These are phyloP conservation scores for Russula dissimulans DNA, from an alignment of 768 basidiomycete species.

Conservation along the genomic window DNA sequence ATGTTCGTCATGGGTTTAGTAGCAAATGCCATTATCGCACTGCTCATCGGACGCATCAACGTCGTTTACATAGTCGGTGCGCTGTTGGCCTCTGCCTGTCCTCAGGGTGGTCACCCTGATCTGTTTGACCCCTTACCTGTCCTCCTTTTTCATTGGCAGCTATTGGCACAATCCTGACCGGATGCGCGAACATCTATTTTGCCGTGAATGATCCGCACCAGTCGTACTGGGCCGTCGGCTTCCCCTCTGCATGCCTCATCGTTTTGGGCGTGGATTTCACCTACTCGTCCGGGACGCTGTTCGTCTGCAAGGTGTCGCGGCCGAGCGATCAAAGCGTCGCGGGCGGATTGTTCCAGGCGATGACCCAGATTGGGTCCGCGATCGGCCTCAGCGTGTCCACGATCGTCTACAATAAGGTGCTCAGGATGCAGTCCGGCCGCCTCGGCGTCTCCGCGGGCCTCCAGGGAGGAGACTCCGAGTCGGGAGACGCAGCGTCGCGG, in stretches of 20 bases:
- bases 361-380: constrained; percentile 67
- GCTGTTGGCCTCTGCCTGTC: background rate
- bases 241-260: constrained; percentile 53
- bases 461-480: too few species aligned
- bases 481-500: constrained; percentile 24
- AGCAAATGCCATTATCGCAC: constrained; percentile 57
- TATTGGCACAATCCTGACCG: constrained; percentile 50
- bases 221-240: constrained; percentile 69
- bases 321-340: constrained; percentile 69
- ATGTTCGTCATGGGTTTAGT: constrained; percentile 58
- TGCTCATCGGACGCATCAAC: constrained; percentile 46
- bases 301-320: constrained; percentile 56
- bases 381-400: constrained; percentile 66
- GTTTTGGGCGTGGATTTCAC: constrained; percentile 77
- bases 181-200: constrained; percentile 51
- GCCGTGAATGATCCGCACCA: constrained; percentile 50
- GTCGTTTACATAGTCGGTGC: constrained; percentile 50
- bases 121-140: background rate
- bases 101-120: background rate
- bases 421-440: constrained; percentile 26
- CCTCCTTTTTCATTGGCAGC: constrained; percentile 23
- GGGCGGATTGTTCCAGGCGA: constrained; percentile 70
- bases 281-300: constrained; percentile 63
- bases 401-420: constrained; percentile 56
- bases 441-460: constrained; percentile 28